Conservation (phyloP, 495 filamentous ascomycete species). For the Letharia columbiana region DNA sequence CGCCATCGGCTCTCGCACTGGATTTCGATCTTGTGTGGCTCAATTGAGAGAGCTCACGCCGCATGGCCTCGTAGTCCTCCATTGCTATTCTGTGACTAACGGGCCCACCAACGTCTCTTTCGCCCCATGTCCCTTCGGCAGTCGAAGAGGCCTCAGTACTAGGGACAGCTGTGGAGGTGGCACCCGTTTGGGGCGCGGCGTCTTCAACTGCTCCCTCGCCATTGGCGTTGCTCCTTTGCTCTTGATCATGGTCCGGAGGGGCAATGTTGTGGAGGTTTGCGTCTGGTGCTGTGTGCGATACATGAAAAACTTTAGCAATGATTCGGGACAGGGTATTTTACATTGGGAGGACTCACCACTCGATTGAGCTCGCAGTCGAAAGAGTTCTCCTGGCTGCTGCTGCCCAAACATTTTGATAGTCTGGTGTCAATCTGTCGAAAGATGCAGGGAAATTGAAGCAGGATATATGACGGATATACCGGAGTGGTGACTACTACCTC, state of each 20-base stretch:
- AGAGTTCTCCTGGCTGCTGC: slow-evolving; percentile 20
- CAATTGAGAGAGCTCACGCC: slow-evolving; percentile 53
- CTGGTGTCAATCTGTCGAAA: background rate
- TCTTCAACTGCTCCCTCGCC: slow-evolving; percentile 4
- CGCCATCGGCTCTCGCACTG: slow-evolving; percentile 24
- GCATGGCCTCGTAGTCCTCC: slow-evolving; percentile 63
- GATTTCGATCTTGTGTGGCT: slow-evolving; percentile 45
- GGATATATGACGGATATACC: background rate
- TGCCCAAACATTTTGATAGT: slow-evolving; percentile 23
- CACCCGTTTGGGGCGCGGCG: slow-evolving; percentile 22
- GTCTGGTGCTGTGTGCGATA: slow-evolving; percentile 9
- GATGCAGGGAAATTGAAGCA: too few relatives aligned
- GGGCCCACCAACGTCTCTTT: slow-evolving; percentile 55
- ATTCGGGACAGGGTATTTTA: background rate
- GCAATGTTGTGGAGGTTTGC: slow-evolving; percentile 20
- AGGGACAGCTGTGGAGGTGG: slow-evolving; percentile 19
- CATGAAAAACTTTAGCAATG: background rate
- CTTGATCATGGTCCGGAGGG: background rate
- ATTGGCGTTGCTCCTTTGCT: background rate
- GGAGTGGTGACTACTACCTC: background rate
- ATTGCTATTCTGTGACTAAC: slow-evolving; percentile 56
- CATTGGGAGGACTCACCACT: slow-evolving; percentile 15
- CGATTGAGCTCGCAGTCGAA: slow-evolving; percentile 18
- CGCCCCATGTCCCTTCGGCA: slow-evolving; percentile 64
- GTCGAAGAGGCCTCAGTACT: slow-evolving; percentile 17